phyloP scores from a whole-genome alignment of 139 green algal genomes.

The Tetradesmus lagerheimii region DNA sequence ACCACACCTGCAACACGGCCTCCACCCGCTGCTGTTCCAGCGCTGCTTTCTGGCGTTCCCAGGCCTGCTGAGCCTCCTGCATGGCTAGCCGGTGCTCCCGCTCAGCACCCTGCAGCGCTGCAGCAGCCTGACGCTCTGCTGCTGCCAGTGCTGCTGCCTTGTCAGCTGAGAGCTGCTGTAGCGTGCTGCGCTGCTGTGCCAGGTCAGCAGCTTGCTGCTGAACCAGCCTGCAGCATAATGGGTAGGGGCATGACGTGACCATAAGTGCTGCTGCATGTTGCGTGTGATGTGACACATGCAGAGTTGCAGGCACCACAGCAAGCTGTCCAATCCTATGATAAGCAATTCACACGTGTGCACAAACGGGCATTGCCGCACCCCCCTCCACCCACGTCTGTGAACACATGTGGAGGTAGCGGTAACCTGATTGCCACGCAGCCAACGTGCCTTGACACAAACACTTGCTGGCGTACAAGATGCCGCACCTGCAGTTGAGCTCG shows the following conservation, averaged over 20 bases:
- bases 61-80: slow-evolving; percentile 7
- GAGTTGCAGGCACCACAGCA: too few relatives aligned
- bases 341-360: too few relatives aligned
- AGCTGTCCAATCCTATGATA: too few relatives aligned
- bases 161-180: slow-evolving; percentile 5
- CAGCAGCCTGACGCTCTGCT: slow-evolving; percentile 16
- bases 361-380: too few relatives aligned
- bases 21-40: slow-evolving; percentile 1
- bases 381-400: too few relatives aligned
- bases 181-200: neutral
- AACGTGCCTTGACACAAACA: too few relatives aligned
- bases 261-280: too few relatives aligned
- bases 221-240: slow-evolving; percentile 7
- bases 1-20: neutral
- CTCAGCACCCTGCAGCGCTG: neutral
- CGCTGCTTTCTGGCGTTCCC: neutral
- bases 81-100: neutral
- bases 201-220: slow-evolving; percentile 9
- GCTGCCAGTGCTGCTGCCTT: slow-evolving; percentile 25
- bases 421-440: too few relatives aligned
- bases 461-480: neutral
- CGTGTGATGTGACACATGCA: too few relatives aligned
- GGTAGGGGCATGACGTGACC: too few relatives aligned
- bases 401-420: too few relatives aligned
- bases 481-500: neutral